Evolutionary conservation across 345 rosid genomes (phyloP).

Genomic region (Cardamine resedifolia): DNA sequence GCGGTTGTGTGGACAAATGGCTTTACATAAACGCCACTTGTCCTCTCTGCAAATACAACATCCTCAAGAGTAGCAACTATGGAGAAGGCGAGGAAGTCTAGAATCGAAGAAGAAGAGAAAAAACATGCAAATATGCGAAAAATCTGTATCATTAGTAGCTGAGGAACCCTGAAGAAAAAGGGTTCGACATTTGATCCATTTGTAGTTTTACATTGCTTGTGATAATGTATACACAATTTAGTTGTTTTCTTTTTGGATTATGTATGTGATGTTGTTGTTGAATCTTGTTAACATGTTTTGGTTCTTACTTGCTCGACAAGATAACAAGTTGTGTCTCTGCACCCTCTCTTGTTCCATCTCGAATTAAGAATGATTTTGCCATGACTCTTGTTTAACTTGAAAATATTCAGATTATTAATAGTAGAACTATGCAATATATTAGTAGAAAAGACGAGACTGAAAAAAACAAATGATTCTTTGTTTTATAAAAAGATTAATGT

Average conservation of each 20-base stretch:
- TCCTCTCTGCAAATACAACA: slow-evolving; percentile 96
- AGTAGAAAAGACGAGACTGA: background rate
- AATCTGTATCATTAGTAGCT: too few species aligned
- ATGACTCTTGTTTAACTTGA: background rate
- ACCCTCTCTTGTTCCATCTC: background rate
- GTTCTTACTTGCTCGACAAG: slow-evolving; percentile 25
- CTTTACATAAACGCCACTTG: slow-evolving; percentile 84
- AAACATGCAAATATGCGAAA: too few species aligned
- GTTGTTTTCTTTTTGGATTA: background rate
- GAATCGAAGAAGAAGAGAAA: too few species aligned
- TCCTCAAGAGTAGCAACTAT: slow-evolving; percentile 67
- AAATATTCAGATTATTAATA: too few species aligned
- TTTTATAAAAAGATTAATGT: background rate
- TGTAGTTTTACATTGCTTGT: slow-evolving; percentile 19
- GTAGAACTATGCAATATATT: too few species aligned
- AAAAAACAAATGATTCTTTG: too few species aligned
- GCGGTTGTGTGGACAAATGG: slow-evolving; percentile 93
- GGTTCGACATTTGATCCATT: slow-evolving; percentile 6
- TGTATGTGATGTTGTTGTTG: background rate
- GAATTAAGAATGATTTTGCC: background rate
- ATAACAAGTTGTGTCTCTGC: background rate
- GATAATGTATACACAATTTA: slow-evolving; percentile 23
- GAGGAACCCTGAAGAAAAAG: too few species aligned
- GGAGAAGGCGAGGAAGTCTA: too few species aligned
- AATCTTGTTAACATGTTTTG: background rate